Conservation (phyloP, 192 early-diverging fungal species). For the Coemansia sp. region DNA sequence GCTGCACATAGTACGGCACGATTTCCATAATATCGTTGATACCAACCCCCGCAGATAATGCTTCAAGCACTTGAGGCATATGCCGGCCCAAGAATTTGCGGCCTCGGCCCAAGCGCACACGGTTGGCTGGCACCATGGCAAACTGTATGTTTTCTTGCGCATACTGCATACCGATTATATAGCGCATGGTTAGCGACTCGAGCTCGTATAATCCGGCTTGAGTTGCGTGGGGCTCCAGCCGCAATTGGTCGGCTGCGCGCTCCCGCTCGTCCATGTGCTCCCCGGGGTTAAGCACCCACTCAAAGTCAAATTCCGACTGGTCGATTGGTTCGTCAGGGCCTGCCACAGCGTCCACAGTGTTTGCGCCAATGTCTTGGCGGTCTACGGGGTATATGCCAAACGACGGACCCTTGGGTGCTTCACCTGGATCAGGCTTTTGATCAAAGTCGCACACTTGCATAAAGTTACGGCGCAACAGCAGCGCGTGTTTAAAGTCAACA, state of each 20-base stretch:
- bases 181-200: slow-evolving; percentile 21
- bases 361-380: not conserved
- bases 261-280: not conserved
- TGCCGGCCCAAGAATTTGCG: slow-evolving; percentile 23
- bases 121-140: slow-evolving; percentile 7
- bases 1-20: slow-evolving; percentile 42
- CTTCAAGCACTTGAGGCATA: slow-evolving; percentile 37
- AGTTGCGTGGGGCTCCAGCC: not conserved
- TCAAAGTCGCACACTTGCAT: slow-evolving; percentile 33
- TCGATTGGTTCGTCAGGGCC: too few species aligned
- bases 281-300: slow-evolving; percentile 8
- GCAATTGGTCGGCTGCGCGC: not conserved
- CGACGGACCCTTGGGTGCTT: slow-evolving; percentile 10
- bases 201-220: slow-evolving; percentile 12
- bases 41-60: slow-evolving; percentile 3
- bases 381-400: slow-evolving; percentile 40
- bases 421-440: not conserved
- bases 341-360: too few species aligned
- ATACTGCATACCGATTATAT: slow-evolving; percentile 13
- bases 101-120: slow-evolving; percentile 6
- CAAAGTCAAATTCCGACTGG: slow-evolving; percentile 2
- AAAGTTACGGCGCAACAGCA: slow-evolving; percentile 19
- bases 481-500: slow-evolving; percentile 35
- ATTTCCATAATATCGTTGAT: slow-evolving; percentile 9
- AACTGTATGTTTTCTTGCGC: slow-evolving; percentile 1